Base-by-base conservation (phyloP, 257 asterid species). In the Scutellaria minor region DNA sequence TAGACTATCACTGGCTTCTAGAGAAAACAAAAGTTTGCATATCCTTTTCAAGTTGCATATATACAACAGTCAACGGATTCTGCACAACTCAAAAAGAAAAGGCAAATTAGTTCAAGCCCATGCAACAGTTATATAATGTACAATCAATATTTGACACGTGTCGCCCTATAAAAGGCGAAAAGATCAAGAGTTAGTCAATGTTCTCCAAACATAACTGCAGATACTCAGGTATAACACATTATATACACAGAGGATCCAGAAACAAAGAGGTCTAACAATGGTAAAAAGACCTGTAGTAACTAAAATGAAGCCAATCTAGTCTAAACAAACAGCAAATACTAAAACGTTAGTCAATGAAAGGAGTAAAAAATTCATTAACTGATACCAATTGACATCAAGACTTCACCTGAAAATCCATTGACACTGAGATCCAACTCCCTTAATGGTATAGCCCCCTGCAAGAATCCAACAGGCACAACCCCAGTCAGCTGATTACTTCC, bases 401-500 rank as follows among this genome's bases (percentile, higher is more conserved):
- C 44, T 82, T 85, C 78, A 89, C 97, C 96, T 24, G 92, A 89
- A 83, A 92, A 83, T 64, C 89, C 89, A 77, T 92, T 92, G 62
- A 82, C 76, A 70, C 88, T 85, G 82, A 92, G 96, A 86, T 92
- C 97, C 81, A 92, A 79, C 77, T 89, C 95, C 68, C 51, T 77
- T 85, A 92, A 85, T 6, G 88, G 91, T 31, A 80, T 76, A 35
- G 47, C 82, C n/a, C 91, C 93, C 75, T 86, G 88, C 81, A 92
- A 77, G 54, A 92, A 81, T 71, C 84, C 93, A 57, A 7, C 78
- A 0, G 97, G 95, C 18, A 92, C 63, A 44, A 85, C 62, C 53
- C 97, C 97, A 35, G 31, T 79, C 18, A 92, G 78, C 85, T 80
- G 85, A 82, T 92, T 92, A 73, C 68, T 79, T 48, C 92, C 90